Percentiles rank a stretch among this genome's conserved stretches.
These are phyloP conservation scores for Kwoniella europaea DNA, from an alignment of 768 basidiomycete genomes.

Conservation along the genomic window DNA sequence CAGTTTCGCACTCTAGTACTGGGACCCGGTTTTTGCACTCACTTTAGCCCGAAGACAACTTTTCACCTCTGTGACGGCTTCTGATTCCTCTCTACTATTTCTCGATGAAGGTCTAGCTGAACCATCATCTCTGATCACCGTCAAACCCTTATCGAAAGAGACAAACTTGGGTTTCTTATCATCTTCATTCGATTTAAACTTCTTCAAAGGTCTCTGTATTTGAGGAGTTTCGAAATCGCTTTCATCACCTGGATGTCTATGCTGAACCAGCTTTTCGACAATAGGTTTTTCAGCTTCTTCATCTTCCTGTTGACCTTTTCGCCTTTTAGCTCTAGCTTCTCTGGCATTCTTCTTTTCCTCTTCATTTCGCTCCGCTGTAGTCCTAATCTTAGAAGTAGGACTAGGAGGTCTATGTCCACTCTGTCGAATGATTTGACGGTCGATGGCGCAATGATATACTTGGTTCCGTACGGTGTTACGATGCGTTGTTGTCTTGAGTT, in stretches of 20 bases:
- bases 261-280: constrained; percentile 27
- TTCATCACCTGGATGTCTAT: constrained; percentile 53
- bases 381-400: constrained; percentile 54
- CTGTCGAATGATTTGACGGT: constrained; percentile 52
- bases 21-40: constrained; percentile 2
- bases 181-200: constrained; percentile 37
- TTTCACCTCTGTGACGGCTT: background rate
- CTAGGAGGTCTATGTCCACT: constrained; percentile 51
- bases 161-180: constrained; percentile 35
- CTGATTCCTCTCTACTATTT: background rate
- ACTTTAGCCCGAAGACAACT: constrained; percentile 34
- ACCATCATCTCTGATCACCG: constrained; percentile 49
- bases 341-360: constrained; percentile 44
- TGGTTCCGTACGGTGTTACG: constrained; percentile 55
- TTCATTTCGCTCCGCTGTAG: constrained; percentile 46
- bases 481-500: constrained; percentile 52
- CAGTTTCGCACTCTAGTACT: background rate
- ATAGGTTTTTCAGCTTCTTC: constrained; percentile 15
- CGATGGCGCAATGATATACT: constrained; percentile 56
- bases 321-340: constrained; percentile 42
- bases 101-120: constrained; percentile 7
- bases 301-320: constrained; percentile 34
- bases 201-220: constrained; percentile 40
- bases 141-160: constrained; percentile 56
- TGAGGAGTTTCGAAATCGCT: constrained; percentile 51